Evolutionary conservation across 106 monocot genomes (phyloP).

Genomic region (Phalaenopsis equestris): DNA sequence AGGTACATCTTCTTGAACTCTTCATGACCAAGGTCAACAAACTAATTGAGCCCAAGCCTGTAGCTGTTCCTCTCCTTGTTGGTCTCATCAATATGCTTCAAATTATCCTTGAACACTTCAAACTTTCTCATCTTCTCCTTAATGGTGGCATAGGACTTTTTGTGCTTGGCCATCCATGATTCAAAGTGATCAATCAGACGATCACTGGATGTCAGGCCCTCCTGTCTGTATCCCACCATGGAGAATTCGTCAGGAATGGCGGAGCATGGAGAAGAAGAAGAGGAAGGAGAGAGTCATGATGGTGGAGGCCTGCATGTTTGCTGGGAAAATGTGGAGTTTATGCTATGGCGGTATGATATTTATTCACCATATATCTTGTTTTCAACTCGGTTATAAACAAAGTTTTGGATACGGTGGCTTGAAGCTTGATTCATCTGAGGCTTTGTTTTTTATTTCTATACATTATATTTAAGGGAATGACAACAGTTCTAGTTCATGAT

Average conservation of each 20-base stretch:
- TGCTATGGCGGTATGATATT: not conserved
- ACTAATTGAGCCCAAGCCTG: slow-evolving; percentile 48
- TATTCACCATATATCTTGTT: not conserved
- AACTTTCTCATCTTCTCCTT: slow-evolving; percentile 38
- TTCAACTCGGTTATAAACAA: slow-evolving; percentile 16
- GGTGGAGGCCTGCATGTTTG: not conserved
- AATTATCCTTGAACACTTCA: slow-evolving; percentile 42
- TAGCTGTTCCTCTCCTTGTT: slow-evolving; percentile 32
- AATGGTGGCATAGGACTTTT: slow-evolving; percentile 17
- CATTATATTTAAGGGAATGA: not conserved
- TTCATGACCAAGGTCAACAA: slow-evolving; percentile 40
- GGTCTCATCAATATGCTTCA: slow-evolving; percentile 35
- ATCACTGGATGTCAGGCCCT: slow-evolving; percentile 31
- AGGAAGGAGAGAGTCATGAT: slow-evolving; percentile 19
- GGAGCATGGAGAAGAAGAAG: slow-evolving; percentile 8
- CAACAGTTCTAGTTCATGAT: too few relatives aligned
- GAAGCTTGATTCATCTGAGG: slow-evolving; percentile 14
- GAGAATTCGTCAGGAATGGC: slow-evolving; percentile 33
- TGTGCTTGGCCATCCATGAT: slow-evolving; percentile 40
- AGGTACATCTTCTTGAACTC: slow-evolving; percentile 43
- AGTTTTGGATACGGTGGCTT: slow-evolving; percentile 12
- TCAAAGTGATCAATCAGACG: slow-evolving; percentile 40
- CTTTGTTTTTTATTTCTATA: slow-evolving; percentile 5
- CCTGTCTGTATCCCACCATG: slow-evolving; percentile 36
- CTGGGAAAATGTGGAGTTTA: not conserved